A percentile compares a stretch with the other conserved stretches of the same genome.
These are phyloP conservation scores for Aeminium ludgeri DNA, from an alignment of 495 filamentous ascomycete genomes.

Conservation along the genomic window DNA sequence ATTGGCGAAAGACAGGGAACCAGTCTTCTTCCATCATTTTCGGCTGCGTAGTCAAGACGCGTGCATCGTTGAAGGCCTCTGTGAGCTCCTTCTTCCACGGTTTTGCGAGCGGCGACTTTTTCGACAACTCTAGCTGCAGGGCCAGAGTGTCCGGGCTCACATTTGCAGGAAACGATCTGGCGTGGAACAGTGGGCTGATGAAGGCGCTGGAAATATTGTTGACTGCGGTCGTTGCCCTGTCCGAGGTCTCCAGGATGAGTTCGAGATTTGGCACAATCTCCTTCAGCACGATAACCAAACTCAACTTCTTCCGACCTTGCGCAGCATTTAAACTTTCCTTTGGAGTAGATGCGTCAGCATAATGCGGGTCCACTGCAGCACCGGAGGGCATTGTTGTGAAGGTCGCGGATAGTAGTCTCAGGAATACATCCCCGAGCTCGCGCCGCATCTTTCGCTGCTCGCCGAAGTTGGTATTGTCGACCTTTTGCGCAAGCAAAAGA, in stretches of 20 bases:
- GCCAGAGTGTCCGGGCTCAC: slow-evolving; percentile 51
- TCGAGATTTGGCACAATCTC: slow-evolving; percentile 37
- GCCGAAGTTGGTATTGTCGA: slow-evolving; percentile 94
- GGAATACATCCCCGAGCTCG: slow-evolving; percentile 78
- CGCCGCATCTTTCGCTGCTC: slow-evolving; percentile 87
- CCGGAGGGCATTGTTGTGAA: slow-evolving; percentile 63
- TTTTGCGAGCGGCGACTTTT: slow-evolving; percentile 64
- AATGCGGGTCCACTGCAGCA: background rate
- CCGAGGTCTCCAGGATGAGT: slow-evolving; percentile 71
- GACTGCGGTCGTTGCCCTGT: slow-evolving; percentile 62
- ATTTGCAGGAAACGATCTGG: slow-evolving; percentile 78
- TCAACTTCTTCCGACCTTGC: background rate
- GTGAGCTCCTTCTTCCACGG: slow-evolving; percentile 82
- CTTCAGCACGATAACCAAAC: slow-evolving; percentile 1
- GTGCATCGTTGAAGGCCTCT: slow-evolving; percentile 79
- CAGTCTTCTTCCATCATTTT: slow-evolving; percentile 52
- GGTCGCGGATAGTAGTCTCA: slow-evolving; percentile 71
- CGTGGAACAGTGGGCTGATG: slow-evolving; percentile 65
- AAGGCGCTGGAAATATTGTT: slow-evolving; percentile 68
- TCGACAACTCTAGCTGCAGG: slow-evolving; percentile 60
- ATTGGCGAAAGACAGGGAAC: slow-evolving; percentile 70
- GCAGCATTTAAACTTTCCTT: slow-evolving; percentile 1
- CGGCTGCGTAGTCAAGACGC: slow-evolving; percentile 57
- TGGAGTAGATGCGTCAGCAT: slow-evolving; percentile 1
- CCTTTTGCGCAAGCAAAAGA: slow-evolving; percentile 75